Evolutionary conservation across 2,329 filamentous ascomycete genomes (phyloP), one percentile per base, ranked within the genome.

Genomic region (Sclerotinia nivalis): DNA sequence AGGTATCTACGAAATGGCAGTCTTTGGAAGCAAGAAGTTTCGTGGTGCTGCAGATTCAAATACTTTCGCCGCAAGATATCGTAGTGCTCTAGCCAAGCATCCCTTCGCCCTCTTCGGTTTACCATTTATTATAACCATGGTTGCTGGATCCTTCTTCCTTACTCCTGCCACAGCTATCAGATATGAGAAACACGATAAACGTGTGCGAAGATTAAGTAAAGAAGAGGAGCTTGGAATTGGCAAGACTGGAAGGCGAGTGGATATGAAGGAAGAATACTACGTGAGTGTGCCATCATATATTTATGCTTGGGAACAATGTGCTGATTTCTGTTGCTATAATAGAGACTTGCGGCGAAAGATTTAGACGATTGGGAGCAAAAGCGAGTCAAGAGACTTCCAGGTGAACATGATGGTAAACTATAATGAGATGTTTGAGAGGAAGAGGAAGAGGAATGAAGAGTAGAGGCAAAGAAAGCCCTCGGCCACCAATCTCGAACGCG

Each of bases 321-420:
- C 68, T 67, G 65, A 71, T 74, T 71, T 73, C 49, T 25, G 69
- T 45, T 62, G 59, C n/a, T 25, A 56, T 25, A 55, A 70, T 80
- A 96, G 92, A 88, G 89, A 81, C 84, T 92, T 52, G 91, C 93
- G 75, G 92, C 92, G 45, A 97, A 96, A 80, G 96, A 98, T 78
- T 82, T 98, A 72, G 95, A 99, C 77, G 87, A 93, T 78, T 99
- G 96, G 96, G 95, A 98, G 80, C 96, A 98, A 82, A 96, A 96
- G 82, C 89, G 96, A 67, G 93, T 98, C 15, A 89, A 97, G 83
- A 86, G 96, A 78, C 85, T 97, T 71, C 89, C 92, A 28, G 96
- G 96, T 74, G 96, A 99, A 81, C 91, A 88, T 71, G 95, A 99
- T 80, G 95, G 95, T 47, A 87, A 92, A 65, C 79, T 97, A 74